Conservation (phyloP, 768 basidiomycete genomes). For the Inosperma sp. region DNA sequence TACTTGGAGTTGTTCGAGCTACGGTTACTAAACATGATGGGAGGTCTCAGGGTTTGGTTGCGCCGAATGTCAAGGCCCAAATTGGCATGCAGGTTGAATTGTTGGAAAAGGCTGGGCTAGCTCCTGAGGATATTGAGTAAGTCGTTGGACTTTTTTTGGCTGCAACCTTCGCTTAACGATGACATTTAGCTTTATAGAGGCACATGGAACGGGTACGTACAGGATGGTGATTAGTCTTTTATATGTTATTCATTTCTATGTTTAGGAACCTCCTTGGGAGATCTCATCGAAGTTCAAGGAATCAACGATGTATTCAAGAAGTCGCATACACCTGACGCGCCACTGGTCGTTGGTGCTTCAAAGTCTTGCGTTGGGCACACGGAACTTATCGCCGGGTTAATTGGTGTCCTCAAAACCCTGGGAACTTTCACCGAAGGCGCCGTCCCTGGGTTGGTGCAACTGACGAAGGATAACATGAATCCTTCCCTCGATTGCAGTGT, state of each 20-base stretch:
- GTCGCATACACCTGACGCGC: constrained; percentile 27
- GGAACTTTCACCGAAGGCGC: constrained; percentile 22
- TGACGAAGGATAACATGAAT: constrained; percentile 29
- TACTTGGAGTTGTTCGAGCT: constrained; percentile 29
- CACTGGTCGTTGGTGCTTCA: constrained; percentile 32
- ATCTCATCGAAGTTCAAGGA: constrained; percentile 34
- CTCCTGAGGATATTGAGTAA: constrained; percentile 31
- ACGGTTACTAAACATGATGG: constrained; percentile 34
- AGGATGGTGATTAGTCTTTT: neutral
- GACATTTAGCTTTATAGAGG: constrained; percentile 33
- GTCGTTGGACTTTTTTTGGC: constrained; percentile 4
- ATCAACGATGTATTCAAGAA: constrained; percentile 32
- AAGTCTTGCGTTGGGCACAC: constrained; percentile 35
- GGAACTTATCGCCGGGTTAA: constrained; percentile 30
- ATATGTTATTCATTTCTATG: too few relatives aligned
- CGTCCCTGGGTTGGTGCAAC: constrained; percentile 32
- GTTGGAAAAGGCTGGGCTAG: constrained; percentile 25
- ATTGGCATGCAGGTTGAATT: constrained; percentile 29
- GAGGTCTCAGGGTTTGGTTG: constrained; percentile 33
- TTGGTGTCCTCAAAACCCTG: constrained; percentile 30
- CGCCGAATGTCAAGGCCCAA: constrained; percentile 31
- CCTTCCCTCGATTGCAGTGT: constrained; percentile 30
- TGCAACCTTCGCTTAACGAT: neutral
- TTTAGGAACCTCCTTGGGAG: constrained; percentile 35
- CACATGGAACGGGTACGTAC: constrained; percentile 33